Base-by-base conservation (phyloP, 768 basidiomycete genomes). In the Grammothele lineata region DNA sequence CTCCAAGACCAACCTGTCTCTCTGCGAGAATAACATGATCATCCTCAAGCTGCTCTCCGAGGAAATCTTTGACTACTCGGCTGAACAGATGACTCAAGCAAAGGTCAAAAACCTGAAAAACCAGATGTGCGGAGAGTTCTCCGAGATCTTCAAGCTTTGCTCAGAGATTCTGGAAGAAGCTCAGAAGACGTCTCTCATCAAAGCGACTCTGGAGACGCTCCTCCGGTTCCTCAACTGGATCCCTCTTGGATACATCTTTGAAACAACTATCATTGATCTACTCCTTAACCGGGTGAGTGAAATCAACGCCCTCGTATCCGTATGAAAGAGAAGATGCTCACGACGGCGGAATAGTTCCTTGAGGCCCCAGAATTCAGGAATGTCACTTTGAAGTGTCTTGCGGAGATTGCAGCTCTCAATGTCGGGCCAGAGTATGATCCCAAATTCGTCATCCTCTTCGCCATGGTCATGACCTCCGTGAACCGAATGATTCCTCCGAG, bases 1-100 rank as follows among this genome's bases (percentile, higher is more conserved):
- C 7, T 98, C 95, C 36, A 95, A 95, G 68, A 92, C 91, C 35
- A 97, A 93, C 63, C 80, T 97, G 33, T 85, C 90, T 2, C 79
- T 98, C 24, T 98, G 96, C 77, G 96, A 99, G 72, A 99, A 99
- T 77, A 99, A 99, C 72, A 99, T 99, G 96, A 80, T 92, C 66
- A 98, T 99, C 64, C 77, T 98, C 57, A 90, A 91, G 62, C 77
- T 99, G 11, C 77, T 98, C n/a, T 95, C 92, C 0, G 96, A 99
- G 63, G 96, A 99, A 66, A 92, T 99, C 48, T 99, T 99, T 62
- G 96, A 99, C 66, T 99, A 87, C 68, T 96, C 93, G 3, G 92
- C 96, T 3, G 96, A 99, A 58, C 92, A 95, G 67, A 88, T 99
- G 92, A 97, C 94, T 0, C 93, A 96, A 66, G 85, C 86, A 9